These are phyloP conservation scores for Coemansia sp. DNA, from an alignment of 192 early-diverging fungal genomes.

Conservation along the genomic window DNA sequence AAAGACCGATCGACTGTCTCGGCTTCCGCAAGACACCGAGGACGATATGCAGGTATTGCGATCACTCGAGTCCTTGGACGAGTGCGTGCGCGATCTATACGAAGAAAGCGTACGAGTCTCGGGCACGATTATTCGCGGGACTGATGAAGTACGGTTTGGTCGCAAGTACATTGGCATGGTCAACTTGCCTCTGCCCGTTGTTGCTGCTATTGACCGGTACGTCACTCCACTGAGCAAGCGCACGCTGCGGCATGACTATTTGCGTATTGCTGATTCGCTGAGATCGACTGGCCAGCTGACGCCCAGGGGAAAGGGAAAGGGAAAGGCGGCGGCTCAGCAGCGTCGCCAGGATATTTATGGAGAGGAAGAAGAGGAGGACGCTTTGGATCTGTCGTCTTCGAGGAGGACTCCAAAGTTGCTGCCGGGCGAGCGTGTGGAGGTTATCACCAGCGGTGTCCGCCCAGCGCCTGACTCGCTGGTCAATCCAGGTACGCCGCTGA, in stretches of 20 bases:
- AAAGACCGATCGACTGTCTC: constrained; percentile 4
- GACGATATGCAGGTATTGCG: constrained; percentile 10
- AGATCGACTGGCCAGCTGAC: constrained; percentile 42
- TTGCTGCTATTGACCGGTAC: constrained; percentile 10
- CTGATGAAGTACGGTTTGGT: constrained; percentile 53
- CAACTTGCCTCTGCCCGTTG: constrained; percentile 23
- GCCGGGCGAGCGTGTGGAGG: constrained; percentile 40
- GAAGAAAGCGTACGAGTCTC: constrained; percentile 11
- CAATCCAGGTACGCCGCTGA: constrained; percentile 27
- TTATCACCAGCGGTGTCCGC: constrained; percentile 26
- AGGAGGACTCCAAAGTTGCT: constrained; percentile 19
- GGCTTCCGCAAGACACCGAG: constrained; percentile 7
- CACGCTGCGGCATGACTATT: constrained; percentile 35
- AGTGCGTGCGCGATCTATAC: constrained; percentile 24
- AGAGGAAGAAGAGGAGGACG: constrained; percentile 10
- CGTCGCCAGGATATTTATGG: constrained; percentile 4
- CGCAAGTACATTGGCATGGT: constrained; percentile 54
- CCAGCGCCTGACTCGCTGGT: constrained; percentile 41
- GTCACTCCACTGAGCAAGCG: constrained; percentile 14
- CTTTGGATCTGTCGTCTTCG: neutral
- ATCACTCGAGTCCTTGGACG: constrained; percentile 22
- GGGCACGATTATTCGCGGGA: constrained; percentile 38
- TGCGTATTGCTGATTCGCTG: constrained; percentile 46
- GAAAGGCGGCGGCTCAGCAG: constrained; percentile 22
- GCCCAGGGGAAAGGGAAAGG: constrained; percentile 41